A percentile compares a stretch with the other conserved stretches of the same genome.
Evolutionary conservation across 176 grass and related monocot species (phyloP).

Genomic region (barley (Hordeum vulgare)): DNA sequence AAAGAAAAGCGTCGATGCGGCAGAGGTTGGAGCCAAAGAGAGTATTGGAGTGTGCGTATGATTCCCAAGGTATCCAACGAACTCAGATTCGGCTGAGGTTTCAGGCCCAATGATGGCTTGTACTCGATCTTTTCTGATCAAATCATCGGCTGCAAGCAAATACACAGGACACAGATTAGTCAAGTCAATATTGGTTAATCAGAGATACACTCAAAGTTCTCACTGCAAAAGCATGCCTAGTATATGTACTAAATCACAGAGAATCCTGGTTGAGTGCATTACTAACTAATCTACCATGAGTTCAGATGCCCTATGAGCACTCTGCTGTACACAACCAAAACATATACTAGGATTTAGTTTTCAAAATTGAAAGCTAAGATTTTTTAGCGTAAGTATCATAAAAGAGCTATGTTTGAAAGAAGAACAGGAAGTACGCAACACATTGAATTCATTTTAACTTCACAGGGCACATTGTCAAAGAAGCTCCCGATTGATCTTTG

Average conservation of each 20-base stretch:
- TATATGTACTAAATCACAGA: background rate
- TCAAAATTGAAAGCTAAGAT: background rate
- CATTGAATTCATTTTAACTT: background rate
- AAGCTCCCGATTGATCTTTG: too few relatives aligned
- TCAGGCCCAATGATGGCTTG: constrained; percentile 41
- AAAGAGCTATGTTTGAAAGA: background rate
- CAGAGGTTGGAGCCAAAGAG: constrained; percentile 21
- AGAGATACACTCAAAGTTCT: background rate
- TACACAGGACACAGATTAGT: background rate
- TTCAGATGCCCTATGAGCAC: background rate
- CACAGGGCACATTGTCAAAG: background rate
- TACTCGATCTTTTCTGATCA: constrained; percentile 23
- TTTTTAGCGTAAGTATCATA: background rate
- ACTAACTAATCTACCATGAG: background rate
- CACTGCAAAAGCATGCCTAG: background rate
- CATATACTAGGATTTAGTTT: background rate
- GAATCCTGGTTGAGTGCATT: background rate
- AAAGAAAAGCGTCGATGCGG: constrained; percentile 25
- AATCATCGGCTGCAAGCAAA: constrained; percentile 32
- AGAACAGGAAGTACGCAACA: background rate
- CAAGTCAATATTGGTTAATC: background rate
- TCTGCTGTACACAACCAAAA: background rate
- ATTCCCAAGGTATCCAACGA: constrained; percentile 34
- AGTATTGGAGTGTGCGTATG: constrained; percentile 30
- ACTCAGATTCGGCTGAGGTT: constrained; percentile 33